A percentile compares a stretch with the other conserved stretches of the same genome.
Conservation (phyloP, 225 moss, liverwort and hornwort genomes). For the Physcomitrium patens region DNA sequence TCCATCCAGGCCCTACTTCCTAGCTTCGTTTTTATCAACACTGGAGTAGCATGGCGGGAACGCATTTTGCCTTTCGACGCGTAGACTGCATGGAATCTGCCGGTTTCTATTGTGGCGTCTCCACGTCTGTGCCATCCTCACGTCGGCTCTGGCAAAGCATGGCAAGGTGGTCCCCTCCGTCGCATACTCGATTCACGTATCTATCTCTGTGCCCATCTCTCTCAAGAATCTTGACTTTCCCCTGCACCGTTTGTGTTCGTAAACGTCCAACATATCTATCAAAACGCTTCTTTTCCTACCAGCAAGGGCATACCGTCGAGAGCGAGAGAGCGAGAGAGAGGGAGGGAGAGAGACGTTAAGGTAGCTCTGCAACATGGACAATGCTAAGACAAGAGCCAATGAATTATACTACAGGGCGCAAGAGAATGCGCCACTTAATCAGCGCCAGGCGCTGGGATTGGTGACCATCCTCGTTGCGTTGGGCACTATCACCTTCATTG, state of each 20-base stretch:
- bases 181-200: conserved; percentile 1
- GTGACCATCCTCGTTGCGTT: conserved; percentile 52
- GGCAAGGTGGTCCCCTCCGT: conserved; percentile 45
- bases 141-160: not conserved
- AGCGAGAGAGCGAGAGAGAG: not conserved
- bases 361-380: conserved; percentile 33
- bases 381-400: conserved; percentile 33
- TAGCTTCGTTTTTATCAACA: conserved; percentile 30
- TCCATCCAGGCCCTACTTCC: too few relatives aligned
- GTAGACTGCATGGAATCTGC: conserved; percentile 38
- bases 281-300: not conserved
- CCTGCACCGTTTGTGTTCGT: not conserved
- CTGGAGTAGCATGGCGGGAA: conserved; percentile 8
- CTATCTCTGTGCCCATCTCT: not conserved
- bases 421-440: conserved; percentile 58
- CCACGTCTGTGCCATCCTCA: conserved; percentile 34
- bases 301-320: not conserved
- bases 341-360: not conserved
- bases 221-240: conserved; percentile 2
- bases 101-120: conserved; percentile 31
- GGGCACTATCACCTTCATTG: conserved; percentile 43
- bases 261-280: not conserved
- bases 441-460: conserved; percentile 65
- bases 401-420: conserved; percentile 47
- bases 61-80: conserved; percentile 4